Evolutionary conservation across 2,329 filamentous ascomycete species (phyloP).

Genomic region (Ambrosiella xylebori): DNA sequence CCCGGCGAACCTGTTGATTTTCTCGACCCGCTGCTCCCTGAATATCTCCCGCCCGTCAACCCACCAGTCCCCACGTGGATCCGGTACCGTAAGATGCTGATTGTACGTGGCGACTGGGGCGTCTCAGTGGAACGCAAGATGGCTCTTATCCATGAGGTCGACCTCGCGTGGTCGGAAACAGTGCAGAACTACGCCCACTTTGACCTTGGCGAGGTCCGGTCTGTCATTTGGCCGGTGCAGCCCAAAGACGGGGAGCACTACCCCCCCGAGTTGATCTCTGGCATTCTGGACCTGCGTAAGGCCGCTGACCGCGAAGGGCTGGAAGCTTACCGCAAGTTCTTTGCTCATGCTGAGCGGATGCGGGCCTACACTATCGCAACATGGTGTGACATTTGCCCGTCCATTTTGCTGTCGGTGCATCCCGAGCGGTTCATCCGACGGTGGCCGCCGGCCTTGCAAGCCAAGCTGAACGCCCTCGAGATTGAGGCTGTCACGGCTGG

Average conservation of each 20-base stretch:
- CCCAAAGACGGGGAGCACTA: neutral
- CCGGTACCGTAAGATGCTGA: neutral
- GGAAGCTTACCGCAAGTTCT: neutral
- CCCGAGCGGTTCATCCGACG: slow-evolving; percentile 4
- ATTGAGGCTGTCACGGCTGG: slow-evolving; percentile 1
- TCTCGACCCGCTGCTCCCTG: neutral
- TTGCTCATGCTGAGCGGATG: neutral
- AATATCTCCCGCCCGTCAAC: neutral
- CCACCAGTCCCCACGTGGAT: slow-evolving; percentile 4
- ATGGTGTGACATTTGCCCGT: neutral
- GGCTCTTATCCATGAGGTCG: slow-evolving; percentile 3
- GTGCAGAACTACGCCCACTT: neutral
- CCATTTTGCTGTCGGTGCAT: slow-evolving; percentile 1
- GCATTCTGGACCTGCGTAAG: slow-evolving; percentile 1
- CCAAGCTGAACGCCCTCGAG: neutral
- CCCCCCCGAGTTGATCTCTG: slow-evolving; percentile 3
- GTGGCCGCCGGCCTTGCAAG: slow-evolving; percentile 3
- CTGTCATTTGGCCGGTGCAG: neutral
- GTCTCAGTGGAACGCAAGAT: neutral
- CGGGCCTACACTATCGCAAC: neutral
- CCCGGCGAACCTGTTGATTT: slow-evolving; percentile 2
- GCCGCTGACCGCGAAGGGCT: neutral
- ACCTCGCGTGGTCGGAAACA: neutral
- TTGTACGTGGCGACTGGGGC: neutral
- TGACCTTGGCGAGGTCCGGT: neutral